These are phyloP conservation scores for Penicillium dipodomyicola DNA, from an alignment of 495 filamentous ascomycete species.

Conservation along the genomic window DNA sequence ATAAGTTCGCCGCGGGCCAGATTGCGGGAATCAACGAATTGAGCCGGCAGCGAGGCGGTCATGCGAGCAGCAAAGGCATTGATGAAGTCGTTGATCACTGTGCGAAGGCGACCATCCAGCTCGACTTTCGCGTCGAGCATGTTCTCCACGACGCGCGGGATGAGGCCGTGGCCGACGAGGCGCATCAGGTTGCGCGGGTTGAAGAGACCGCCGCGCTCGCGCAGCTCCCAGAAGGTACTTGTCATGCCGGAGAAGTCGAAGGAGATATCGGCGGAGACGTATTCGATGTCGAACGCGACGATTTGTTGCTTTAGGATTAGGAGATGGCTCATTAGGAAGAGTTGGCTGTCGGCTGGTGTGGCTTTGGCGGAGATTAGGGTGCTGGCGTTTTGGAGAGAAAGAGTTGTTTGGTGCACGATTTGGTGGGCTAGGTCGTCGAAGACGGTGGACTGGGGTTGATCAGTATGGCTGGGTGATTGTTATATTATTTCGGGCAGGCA, in stretches of 20 bases:
- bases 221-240: conserved; percentile 73
- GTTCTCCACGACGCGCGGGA: conserved; percentile 62
- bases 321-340: conserved; percentile 90
- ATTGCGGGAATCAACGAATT: conserved; percentile 42
- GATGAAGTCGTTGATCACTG: conserved; percentile 78
- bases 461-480: conserved; percentile 1
- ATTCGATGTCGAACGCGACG: conserved; percentile 87
- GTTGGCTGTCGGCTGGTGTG: conserved; percentile 61
- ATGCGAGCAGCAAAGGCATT: conserved; percentile 55
- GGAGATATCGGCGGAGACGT: conserved; percentile 69
- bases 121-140: conserved; percentile 79
- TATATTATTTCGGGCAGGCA: not conserved
- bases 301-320: conserved; percentile 89
- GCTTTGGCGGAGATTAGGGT: conserved; percentile 54
- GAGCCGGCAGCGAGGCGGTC: conserved; percentile 49
- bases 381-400: conserved; percentile 58
- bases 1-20: conserved; percentile 39
- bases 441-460: conserved; percentile 54
- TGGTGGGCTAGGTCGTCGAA: conserved; percentile 77
- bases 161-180: conserved; percentile 56
- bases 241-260: conserved; percentile 79
- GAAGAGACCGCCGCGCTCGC: conserved; percentile 67
- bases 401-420: conserved; percentile 70
- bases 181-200: conserved; percentile 60
- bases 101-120: conserved; percentile 72